Base-by-base conservation (phyloP, 2,329 filamentous ascomycete species). In the Ophiostoma sp. region DNA sequence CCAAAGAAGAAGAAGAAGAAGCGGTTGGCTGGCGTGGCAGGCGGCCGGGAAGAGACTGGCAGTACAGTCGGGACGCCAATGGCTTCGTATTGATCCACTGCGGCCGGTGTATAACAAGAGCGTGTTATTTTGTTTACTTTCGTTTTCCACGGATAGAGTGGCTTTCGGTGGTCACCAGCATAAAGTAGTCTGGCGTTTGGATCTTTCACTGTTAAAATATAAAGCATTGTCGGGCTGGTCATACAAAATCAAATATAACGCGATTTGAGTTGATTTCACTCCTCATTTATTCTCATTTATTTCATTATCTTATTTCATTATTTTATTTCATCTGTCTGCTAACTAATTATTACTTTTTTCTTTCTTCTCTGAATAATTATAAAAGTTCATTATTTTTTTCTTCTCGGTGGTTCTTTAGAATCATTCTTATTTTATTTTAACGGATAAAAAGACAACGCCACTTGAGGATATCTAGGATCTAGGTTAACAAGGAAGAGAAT, bases 1-100 rank as follows among this genome's bases (percentile, higher is more conserved):
- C 90, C 87, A 79, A 94, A 91, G 84, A 93, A 91, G 81, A 94
- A 92, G 85, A 94, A 91, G 87, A 93, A 91, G 84, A 89, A 87
- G 79, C 83, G 85, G 79, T 75, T 79, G 66, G 80, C 78, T 36
- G 80, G 85, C 68, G 88, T 89, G 63, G 88, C 88, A 3, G 81
- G 82, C 50, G 81, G 82, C 1, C 80, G 85, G n/a, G 87, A 88
- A 77, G 87, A 88, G 70, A 90, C 87, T 0, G 87, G 86, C 2
- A 89, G 89, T 76, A 87, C 87, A 0, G 85, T 87, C 1, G 90
- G 87, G 0, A 92, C 90, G 1, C 89, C 90, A 0, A 70, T 72
- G 69, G 71, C 75, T 0, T 70, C 57, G 1, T 75, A 31, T 66
- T 22, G 50, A 9, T 7, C n/a, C 1, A 28, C 63, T n/a, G 28